Conservation (phyloP, 1,139 yeast species). For the Kodamaea derodonti region DNA sequence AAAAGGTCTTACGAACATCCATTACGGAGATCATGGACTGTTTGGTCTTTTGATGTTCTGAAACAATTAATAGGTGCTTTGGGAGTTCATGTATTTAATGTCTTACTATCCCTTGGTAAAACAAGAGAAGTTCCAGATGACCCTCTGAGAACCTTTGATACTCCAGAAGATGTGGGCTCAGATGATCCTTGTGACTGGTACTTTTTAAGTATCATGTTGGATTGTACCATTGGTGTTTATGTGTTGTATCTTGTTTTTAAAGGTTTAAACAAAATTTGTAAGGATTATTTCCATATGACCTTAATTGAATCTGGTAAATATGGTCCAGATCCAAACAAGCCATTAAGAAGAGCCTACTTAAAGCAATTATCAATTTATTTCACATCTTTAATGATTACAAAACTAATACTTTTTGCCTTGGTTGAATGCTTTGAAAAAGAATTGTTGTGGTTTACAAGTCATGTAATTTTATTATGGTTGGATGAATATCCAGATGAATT, state of each 20-base stretch:
- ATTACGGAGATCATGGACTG: conserved; percentile 73
- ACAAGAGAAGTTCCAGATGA: conserved; percentile 7
- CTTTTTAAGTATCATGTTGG: conserved; percentile 79
- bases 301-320: conserved; percentile 82
- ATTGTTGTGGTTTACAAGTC: conserved; percentile 44
- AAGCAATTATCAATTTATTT: conserved; percentile 75
- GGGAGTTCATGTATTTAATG: conserved; percentile 77
- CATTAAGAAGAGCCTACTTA: conserved; percentile 58
- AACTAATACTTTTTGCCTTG: conserved; percentile 43
- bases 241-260: conserved; percentile 57
- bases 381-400: conserved; percentile 59
- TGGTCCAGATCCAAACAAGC: conserved; percentile 57
- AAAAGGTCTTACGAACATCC: conserved; percentile 82
- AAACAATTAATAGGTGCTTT: conserved; percentile 87
- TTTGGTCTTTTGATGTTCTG: conserved; percentile 87
- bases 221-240: conserved; percentile 94
- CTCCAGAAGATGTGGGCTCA: conserved; percentile 8
- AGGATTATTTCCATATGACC: conserved; percentile 29
- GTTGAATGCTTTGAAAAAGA: conserved; percentile 39
- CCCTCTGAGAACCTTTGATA: conserved; percentile 1
- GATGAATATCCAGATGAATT: conserved; percentile 69
- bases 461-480: conserved; percentile 65
- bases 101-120: conserved; percentile 64
- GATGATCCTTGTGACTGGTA: conserved; percentile 86
- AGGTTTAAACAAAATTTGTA: conserved; percentile 42